Percentiles rank a stretch among this genome's conserved stretches.
Conservation (phyloP, 495 filamentous ascomycete genomes). For the Pyrenopolyporus hunteri region DNA sequence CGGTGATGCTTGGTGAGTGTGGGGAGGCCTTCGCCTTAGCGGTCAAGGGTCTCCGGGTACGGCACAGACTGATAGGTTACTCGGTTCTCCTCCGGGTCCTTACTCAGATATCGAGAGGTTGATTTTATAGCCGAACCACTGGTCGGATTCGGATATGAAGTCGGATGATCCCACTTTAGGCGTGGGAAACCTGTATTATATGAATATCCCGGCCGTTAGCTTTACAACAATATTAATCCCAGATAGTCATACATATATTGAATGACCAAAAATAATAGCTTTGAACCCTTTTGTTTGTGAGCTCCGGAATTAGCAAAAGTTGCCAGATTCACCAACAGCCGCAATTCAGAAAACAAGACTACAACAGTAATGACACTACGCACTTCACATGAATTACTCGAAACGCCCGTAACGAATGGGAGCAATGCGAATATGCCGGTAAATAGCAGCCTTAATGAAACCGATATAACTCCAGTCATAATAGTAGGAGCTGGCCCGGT, state of each 20-base stretch:
- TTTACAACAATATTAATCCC: not conserved
- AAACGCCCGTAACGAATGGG: not conserved
- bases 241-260: not conserved
- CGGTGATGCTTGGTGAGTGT: constrained; percentile 1
- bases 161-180: not conserved
- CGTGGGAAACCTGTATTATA: not conserved
- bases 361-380: not conserved
- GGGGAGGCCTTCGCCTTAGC: not conserved
- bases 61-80: not conserved
- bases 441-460: not conserved
- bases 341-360: not conserved
- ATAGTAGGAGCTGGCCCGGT: constrained; percentile 14
- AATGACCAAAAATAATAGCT: not conserved
- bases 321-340: not conserved
- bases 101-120: not conserved
- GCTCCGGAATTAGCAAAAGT: not conserved
- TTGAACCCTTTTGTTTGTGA: not conserved
- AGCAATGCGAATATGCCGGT: not conserved
- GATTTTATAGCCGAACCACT: not conserved
- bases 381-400: not conserved
- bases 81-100: constrained; percentile 7
- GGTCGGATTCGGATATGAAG: not conserved
- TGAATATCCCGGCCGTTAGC: not conserved
- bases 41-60: constrained; percentile 1
- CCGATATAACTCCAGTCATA: not conserved